Evolutionary conservation across 352 stramenopile species (phyloP).

Genomic region (Globisporangium cylindrosporum): DNA sequence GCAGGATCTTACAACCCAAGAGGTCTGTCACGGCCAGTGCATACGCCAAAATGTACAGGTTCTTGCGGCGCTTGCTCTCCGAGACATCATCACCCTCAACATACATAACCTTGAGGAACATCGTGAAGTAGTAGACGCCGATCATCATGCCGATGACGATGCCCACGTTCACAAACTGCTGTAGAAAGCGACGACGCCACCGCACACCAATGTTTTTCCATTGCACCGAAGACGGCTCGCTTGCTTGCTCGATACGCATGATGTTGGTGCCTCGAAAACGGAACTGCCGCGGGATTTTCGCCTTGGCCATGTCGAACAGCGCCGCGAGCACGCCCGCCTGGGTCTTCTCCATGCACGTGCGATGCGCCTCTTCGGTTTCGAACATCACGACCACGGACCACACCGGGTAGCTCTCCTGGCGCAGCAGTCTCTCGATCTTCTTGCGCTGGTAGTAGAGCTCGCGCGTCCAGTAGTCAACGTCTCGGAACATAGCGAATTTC

Average conservation of each 20-base stretch:
- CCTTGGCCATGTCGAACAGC: slow-evolving; percentile 32
- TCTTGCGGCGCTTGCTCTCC: slow-evolving; percentile 31
- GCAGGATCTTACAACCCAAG: slow-evolving; percentile 57
- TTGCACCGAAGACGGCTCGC: slow-evolving; percentile 63
- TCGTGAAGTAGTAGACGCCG: slow-evolving; percentile 51
- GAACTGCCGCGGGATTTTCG: slow-evolving; percentile 28
- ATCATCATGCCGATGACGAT: slow-evolving; percentile 50
- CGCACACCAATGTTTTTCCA: slow-evolving; percentile 64
- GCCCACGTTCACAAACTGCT: slow-evolving; percentile 43
- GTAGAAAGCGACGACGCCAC: slow-evolving; percentile 31
- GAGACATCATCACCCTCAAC: slow-evolving; percentile 26
- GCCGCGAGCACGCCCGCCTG: slow-evolving; percentile 48
- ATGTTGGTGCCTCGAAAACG: slow-evolving; percentile 70
- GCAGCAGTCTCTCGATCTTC: slow-evolving; percentile 33
- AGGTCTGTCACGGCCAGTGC: slow-evolving; percentile 51
- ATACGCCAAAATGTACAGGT: slow-evolving; percentile 56
- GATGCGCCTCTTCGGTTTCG: slow-evolving; percentile 64
- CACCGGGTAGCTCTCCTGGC: slow-evolving; percentile 45
- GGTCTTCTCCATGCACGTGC: slow-evolving; percentile 45
- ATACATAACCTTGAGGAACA: slow-evolving; percentile 33
- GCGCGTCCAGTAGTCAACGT: slow-evolving; percentile 60
- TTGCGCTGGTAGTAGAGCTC: slow-evolving; percentile 46
- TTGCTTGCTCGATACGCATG: slow-evolving; percentile 59
- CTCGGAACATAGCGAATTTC: slow-evolving; percentile 36
- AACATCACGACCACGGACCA: slow-evolving; percentile 81